These are phyloP conservation scores for Fulvia fulva DNA, from an alignment of 2,329 filamentous ascomycete species.

Conservation along the genomic window DNA sequence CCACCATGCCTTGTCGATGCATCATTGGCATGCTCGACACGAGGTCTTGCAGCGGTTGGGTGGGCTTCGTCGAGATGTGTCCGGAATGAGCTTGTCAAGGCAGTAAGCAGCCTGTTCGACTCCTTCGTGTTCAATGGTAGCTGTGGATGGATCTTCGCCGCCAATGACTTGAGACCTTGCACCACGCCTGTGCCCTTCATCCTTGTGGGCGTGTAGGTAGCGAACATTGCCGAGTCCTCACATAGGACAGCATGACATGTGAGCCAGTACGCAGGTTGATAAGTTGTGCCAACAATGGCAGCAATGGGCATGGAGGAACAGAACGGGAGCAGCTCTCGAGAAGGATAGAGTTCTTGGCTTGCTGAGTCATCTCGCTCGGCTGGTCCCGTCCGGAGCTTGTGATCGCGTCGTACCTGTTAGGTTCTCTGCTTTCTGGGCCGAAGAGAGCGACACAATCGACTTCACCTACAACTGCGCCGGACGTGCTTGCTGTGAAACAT, in stretches of 20 bases:
- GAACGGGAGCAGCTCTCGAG: background rate
- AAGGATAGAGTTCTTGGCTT: background rate
- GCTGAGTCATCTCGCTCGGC: background rate
- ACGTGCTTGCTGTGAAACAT: background rate
- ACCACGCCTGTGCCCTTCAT: constrained; percentile 51
- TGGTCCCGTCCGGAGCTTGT: background rate
- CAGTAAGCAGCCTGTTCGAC: constrained; percentile 55
- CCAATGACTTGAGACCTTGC: constrained; percentile 48
- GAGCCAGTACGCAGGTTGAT: background rate
- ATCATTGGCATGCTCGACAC: constrained; percentile 18
- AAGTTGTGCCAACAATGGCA: background rate
- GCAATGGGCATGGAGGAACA: background rate
- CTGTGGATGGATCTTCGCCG: constrained; percentile 51
- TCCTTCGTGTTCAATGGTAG: constrained; percentile 54
- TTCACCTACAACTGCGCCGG: background rate
- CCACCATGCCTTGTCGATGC: constrained; percentile 7
- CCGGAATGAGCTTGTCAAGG: constrained; percentile 61
- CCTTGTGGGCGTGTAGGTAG: constrained; percentile 18
- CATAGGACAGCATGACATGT: background rate
- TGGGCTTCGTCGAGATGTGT: constrained; percentile 59
- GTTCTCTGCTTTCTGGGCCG: background rate
- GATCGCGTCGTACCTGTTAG: background rate
- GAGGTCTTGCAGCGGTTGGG: constrained; percentile 33
- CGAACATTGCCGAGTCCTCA: constrained; percentile 9
- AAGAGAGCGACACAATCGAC: background rate